Conservation (phyloP, 2,329 filamentous ascomycete genomes). For the Geosmithia flava region DNA sequence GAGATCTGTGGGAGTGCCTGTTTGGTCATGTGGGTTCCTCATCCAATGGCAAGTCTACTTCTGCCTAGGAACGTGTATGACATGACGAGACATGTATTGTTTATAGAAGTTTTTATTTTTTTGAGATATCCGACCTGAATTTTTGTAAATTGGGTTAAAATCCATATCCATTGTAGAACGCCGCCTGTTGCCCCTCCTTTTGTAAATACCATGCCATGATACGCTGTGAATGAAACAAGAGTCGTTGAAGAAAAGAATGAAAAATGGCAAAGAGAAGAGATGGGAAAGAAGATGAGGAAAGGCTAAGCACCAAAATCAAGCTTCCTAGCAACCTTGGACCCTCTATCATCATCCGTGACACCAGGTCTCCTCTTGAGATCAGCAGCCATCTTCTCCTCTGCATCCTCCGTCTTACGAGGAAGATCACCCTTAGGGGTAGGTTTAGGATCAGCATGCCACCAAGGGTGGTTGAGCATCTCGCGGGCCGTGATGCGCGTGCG, state of each 20-base stretch:
- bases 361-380: conserved; percentile 66
- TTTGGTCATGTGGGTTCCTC: conserved; percentile 47
- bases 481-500: conserved; percentile 66
- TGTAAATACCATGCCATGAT: too few relatives aligned
- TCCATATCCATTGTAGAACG: too few relatives aligned
- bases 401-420: conserved; percentile 58
- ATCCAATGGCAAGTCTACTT: background rate
- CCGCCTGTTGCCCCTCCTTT: too few relatives aligned
- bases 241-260: too few relatives aligned
- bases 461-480: conserved; percentile 68
- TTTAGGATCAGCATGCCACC: conserved; percentile 75
- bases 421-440: conserved; percentile 75
- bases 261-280: too few relatives aligned
- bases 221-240: too few relatives aligned
- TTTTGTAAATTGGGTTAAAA: too few relatives aligned
- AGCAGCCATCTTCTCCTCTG: conserved; percentile 63
- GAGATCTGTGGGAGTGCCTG: conserved; percentile 80
- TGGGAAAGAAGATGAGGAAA: background rate
- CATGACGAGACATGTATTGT: background rate
- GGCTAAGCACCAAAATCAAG: conserved; percentile 54
- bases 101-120: too few relatives aligned
- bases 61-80: background rate
- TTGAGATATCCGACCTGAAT: too few relatives aligned
- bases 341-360: conserved; percentile 54
- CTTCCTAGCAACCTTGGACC: conserved; percentile 69